Conservation (phyloP, 345 rosid genomes). For the Noccaea caerulescens region DNA sequence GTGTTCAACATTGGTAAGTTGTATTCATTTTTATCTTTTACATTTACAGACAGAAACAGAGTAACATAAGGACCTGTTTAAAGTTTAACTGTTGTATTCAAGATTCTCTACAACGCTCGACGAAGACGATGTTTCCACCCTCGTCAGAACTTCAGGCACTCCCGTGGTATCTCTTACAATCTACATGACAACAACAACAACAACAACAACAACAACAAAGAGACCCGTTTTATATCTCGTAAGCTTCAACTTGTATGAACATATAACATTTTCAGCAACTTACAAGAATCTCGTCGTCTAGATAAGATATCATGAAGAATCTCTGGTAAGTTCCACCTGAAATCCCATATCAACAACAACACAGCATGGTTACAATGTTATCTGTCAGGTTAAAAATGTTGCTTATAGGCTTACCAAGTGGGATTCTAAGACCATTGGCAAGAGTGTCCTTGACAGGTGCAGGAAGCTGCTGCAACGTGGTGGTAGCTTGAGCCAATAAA, state of each 20-base stretch:
- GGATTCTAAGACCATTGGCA: conserved; percentile 70
- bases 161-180: conserved; percentile 76
- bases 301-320: conserved; percentile 91
- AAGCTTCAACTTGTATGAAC: not conserved
- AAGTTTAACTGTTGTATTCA: conserved; percentile 71
- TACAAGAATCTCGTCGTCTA: conserved; percentile 77
- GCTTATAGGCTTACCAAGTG: conserved; percentile 61
- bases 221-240: not conserved
- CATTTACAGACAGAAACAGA: conserved; percentile 29
- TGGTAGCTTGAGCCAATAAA: conserved; percentile 67
- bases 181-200: conserved; percentile 44
- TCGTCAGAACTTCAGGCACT: conserved; percentile 86
- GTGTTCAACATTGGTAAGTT: conserved; percentile 6
- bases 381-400: not conserved
- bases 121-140: conserved; percentile 62
- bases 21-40: conserved; percentile 6
- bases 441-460: conserved; percentile 65
- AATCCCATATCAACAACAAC: not conserved
- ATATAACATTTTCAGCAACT: not conserved
- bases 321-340: conserved; percentile 84
- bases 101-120: conserved; percentile 48
- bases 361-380: not conserved
- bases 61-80: conserved; percentile 10
- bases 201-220: conserved; percentile 6
- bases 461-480: conserved; percentile 73